phyloP scores from a whole-genome alignment of 257 asterid genomes.

The Parsonsia alboflavescens region DNA sequence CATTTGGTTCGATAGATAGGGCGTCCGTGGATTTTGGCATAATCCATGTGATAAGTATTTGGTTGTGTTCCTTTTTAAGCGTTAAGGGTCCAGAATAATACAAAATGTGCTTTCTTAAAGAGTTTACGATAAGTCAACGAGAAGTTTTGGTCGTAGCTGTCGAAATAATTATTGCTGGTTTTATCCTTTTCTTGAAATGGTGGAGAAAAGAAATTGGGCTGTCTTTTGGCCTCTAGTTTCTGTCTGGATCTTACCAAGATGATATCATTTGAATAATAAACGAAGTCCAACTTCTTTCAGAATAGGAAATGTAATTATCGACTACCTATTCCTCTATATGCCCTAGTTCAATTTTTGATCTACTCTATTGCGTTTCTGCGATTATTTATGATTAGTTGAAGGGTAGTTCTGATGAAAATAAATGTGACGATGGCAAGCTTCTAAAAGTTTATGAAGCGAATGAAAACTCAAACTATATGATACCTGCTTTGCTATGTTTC shows the following conservation, averaged over 20 bases:
- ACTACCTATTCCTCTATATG: neutral
- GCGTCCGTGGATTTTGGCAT: neutral
- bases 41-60: neutral
- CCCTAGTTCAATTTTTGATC: neutral
- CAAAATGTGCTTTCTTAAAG: neutral
- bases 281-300: no score
- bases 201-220: neutral
- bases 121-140: neutral
- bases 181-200: neutral
- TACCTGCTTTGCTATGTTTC: neutral
- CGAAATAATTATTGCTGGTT: neutral
- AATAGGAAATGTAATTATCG: neutral
- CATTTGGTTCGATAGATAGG: no score
- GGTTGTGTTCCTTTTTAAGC: neutral
- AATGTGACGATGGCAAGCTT: neutral
- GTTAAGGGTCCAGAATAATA: neutral
- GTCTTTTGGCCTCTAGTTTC: neutral
- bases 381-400: conserved; percentile 1
- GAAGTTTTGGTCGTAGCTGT: neutral
- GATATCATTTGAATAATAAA: neutral
- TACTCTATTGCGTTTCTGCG: neutral
- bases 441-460: neutral
- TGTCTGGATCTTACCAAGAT: neutral
- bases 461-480: neutral
- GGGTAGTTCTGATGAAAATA: neutral